Base-by-base conservation (phyloP, 2,329 filamentous ascomycete species). In the Alternaria conjuncta region DNA sequence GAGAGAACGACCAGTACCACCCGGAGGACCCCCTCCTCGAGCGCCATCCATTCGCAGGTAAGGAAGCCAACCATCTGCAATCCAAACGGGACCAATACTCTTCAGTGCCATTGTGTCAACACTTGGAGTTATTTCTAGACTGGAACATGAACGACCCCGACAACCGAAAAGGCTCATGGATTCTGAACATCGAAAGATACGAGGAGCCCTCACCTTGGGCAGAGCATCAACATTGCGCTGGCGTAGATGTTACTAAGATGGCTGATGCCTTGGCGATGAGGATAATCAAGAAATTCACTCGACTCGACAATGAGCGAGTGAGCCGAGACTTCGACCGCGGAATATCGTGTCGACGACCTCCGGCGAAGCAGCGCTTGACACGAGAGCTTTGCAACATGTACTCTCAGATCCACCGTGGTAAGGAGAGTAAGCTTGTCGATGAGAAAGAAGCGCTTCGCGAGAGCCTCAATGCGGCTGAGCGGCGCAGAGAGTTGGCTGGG, bases 81-180 rank as follows among this genome's bases (percentile, higher is more conserved):
- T 9, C 5, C 11, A 10, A 20, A 41, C 20, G 41, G 41, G 5
- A n/a, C 7, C 50, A 51, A 1, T 44, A 56, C 25, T 51, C 57
- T 10, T 56, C 47, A 7, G 63, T 63, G 2, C 43, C 32, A 3
- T 28, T 65, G 25, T 65, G 63, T 46, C 3, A 53, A 15, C 63
- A 65, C 23, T 9, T 49, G 18, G 51, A 62, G n/a, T 54, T 62
- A 10, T 12, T 36, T n/a, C 49, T 65, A 1, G 41, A 59, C 20
- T 65, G 63, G 63, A 41, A 47, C 12, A n/a, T 55, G 11, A 1
- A 32, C 4, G 63, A 65, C n/a, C 63, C 59, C 11, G 44, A 59
- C 6, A 65, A 65, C 12, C 32, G n/a, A 5, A 51, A 62, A 4
- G 59, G 63, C 23, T 50, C 63, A 5, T 65, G 53, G 36, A 60